A percentile compares a stretch with the other conserved stretches of the same genome.
These are phyloP conservation scores for Suillus ampliporus DNA, from an alignment of 768 basidiomycete species.

Conservation along the genomic window DNA sequence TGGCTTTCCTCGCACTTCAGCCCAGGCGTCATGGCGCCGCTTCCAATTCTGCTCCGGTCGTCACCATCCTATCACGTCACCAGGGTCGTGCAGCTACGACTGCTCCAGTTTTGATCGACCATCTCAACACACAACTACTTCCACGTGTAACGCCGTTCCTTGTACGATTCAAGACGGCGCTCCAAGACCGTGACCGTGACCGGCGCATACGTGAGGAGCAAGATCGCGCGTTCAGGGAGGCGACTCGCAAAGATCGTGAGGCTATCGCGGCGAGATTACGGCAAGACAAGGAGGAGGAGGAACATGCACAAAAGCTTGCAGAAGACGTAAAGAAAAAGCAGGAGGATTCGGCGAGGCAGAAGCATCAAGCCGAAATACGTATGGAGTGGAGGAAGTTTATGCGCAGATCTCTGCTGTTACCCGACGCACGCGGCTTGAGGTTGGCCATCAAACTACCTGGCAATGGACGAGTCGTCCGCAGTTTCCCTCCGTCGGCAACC, in stretches of 20 bases:
- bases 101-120: slow-evolving; percentile 61
- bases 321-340: slow-evolving; percentile 43
- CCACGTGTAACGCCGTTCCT: slow-evolving; percentile 86
- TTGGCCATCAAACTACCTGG: slow-evolving; percentile 60
- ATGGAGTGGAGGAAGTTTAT: slow-evolving; percentile 68
- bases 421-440: slow-evolving; percentile 40
- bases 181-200: slow-evolving; percentile 56
- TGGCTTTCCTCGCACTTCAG: slow-evolving; percentile 91
- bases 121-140: slow-evolving; percentile 73
- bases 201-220: slow-evolving; percentile 78
- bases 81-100: slow-evolving; percentile 75
- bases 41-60: slow-evolving; percentile 47
- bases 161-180: slow-evolving; percentile 56
- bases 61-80: slow-evolving; percentile 88
- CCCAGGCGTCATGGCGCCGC: slow-evolving; percentile 56
- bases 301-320: slow-evolving; percentile 38
- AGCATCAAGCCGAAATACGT: slow-evolving; percentile 41
- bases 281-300: slow-evolving; percentile 46
- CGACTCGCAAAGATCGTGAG: slow-evolving; percentile 69
- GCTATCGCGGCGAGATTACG: slow-evolving; percentile 61
- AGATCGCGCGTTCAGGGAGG: slow-evolving; percentile 76
- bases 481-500: slow-evolving; percentile 54
- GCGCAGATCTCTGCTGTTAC: slow-evolving; percentile 50
- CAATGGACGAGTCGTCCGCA: slow-evolving; percentile 62
- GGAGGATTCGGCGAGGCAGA: slow-evolving; percentile 44